Base-by-base conservation (phyloP, 2,329 filamentous ascomycete species). In the Penicillium sp. region DNA sequence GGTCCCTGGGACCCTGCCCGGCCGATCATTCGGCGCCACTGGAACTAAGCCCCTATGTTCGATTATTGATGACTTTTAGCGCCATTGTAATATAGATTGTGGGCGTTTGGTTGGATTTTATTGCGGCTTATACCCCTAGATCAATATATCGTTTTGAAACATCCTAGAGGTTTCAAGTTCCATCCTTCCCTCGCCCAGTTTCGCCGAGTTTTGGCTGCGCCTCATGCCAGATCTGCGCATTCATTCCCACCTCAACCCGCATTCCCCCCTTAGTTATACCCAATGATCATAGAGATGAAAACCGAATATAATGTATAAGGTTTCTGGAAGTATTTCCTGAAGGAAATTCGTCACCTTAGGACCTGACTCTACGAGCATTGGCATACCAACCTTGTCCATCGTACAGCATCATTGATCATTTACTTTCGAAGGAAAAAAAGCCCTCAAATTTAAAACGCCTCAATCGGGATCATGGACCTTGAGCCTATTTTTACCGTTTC, bases 1-100 rank as follows among this genome's bases (percentile, higher is more conserved):
- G 94, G 94, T 43, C 94, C 94, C 1, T 99, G 94, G 94, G 94
- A 99, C 78, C 93, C 93, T 21, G 94, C 94, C 7, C 83, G 93
- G 71, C 94, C 94, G 10, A 73, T 80, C 47, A 73, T 80, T 55
- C 69, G 75, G 42, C 70, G 75, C 36, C 75, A 75, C 57, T 78
- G 75, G 75, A 75, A 77, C 62, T 78, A 60, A 60, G 12, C 25
- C 12, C n/a, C n/a, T 6, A 10, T 21, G 23, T 49, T 55, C 39
- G 25, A 44, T 19, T 51, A 42, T 36, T 33, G 17, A 41, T 36
- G 19, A 19, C 33, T 35, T 43, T 50, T 41, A 39, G 47, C 55
- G 17, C 36, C 45, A 35, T 47, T 62, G 58, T 64, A 42, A 59
- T 35, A 61, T 61, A 63, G 53, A 57, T 48, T 35, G 17, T 47